Conservation (phyloP, 306 rosid species). For the Coriaria nepalensis region DNA sequence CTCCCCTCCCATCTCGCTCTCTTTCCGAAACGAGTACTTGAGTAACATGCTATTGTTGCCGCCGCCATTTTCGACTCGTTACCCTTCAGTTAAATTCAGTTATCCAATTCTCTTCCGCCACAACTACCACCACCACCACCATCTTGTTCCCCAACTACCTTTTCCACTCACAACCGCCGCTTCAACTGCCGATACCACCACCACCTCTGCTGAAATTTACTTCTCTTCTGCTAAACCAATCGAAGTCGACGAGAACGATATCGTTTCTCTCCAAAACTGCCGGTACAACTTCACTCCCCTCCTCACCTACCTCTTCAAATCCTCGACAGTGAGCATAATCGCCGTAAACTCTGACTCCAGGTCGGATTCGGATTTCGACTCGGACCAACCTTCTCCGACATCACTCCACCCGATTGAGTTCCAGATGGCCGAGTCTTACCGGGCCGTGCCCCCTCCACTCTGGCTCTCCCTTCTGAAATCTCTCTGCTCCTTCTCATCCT, state of each 20-base stretch:
- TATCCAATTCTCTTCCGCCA: slow-evolving; percentile 23
- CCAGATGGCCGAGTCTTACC: slow-evolving; percentile 67
- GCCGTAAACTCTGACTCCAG: not conserved
- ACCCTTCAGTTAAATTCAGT: slow-evolving; percentile 17
- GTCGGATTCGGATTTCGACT: slow-evolving; percentile 1
- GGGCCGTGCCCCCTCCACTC: slow-evolving; percentile 74
- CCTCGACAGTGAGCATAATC: slow-evolving; percentile 2
- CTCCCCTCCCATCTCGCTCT: not conserved
- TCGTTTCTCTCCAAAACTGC: slow-evolving; percentile 36
- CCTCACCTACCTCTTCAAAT: slow-evolving; percentile 42
- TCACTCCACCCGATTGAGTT: slow-evolving; percentile 59
- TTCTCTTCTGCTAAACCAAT: slow-evolving; percentile 21
- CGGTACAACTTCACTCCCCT: slow-evolving; percentile 75
- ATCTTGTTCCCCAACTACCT: slow-evolving; percentile 12
- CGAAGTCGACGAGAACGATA: slow-evolving; percentile 31
- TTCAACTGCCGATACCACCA: slow-evolving; percentile 10
- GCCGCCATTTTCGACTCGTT: slow-evolving; percentile 20
- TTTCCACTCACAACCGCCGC: slow-evolving; percentile 11
- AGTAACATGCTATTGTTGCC: slow-evolving; percentile 28
- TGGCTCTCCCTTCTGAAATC: slow-evolving; percentile 88
- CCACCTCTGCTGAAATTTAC: slow-evolving; percentile 20
- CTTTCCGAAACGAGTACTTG: not conserved
- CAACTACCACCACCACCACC: slow-evolving; percentile 27
- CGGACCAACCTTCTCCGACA: slow-evolving; percentile 31
- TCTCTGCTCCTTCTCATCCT: slow-evolving; percentile 56